Percentiles rank a stretch among this genome's conserved stretches.
These are phyloP conservation scores for Globisporangium paddicum DNA, from an alignment of 352 stramenopile genomes.

Conservation along the genomic window DNA sequence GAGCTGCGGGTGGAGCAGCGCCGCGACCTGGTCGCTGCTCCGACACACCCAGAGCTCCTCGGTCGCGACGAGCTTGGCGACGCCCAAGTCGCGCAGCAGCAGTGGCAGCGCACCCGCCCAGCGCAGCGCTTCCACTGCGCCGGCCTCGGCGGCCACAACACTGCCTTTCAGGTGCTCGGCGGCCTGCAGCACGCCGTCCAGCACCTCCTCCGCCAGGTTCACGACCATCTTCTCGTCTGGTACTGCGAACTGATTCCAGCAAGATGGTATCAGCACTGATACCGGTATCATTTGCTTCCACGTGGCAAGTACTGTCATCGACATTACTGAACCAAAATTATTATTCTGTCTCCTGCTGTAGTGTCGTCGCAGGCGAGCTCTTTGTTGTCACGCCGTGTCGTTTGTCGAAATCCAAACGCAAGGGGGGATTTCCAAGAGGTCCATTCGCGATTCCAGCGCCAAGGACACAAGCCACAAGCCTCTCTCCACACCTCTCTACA, in stretches of 20 bases:
- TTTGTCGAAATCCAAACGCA: neutral
- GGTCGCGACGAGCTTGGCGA: conserved; percentile 39
- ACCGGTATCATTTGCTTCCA: too few relatives aligned
- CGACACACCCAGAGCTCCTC: conserved; percentile 29
- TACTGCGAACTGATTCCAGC: neutral
- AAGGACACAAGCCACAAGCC: conserved; percentile 4
- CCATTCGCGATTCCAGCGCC: conserved; percentile 11
- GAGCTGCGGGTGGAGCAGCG: conserved; percentile 17
- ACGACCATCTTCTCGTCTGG: conserved; percentile 11
- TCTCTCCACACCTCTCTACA: neutral
- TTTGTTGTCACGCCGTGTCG: neutral
- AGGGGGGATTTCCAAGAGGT: conserved; percentile 8
- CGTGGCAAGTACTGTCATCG: neutral
- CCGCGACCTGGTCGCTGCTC: conserved; percentile 13
- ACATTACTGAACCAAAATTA: neutral
- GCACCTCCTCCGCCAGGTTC: conserved; percentile 55
- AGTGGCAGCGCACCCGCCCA: conserved; percentile 64
- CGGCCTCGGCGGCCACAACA: conserved; percentile 44
- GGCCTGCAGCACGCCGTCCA: conserved; percentile 45
- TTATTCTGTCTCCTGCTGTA: neutral
- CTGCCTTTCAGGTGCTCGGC: conserved; percentile 48
- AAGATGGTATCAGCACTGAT: too few relatives aligned
- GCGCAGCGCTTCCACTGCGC: conserved; percentile 56
- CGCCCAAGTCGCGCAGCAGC: conserved; percentile 54
- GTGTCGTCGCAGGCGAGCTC: neutral